phyloP scores from a whole-genome alignment of 768 basidiomycete species.

The Collybiopsis confluens region DNA sequence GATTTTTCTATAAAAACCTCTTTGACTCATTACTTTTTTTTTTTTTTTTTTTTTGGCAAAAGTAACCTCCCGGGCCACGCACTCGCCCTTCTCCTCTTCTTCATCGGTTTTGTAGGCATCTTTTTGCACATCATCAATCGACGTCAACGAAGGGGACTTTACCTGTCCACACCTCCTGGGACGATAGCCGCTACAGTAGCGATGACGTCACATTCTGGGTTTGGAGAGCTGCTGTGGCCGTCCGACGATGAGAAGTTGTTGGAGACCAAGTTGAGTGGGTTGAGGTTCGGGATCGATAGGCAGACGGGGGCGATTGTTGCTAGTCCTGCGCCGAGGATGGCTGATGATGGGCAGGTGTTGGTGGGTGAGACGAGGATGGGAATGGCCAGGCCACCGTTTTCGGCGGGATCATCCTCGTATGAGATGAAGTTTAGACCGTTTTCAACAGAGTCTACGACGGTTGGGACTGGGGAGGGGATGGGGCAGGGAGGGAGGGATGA shows the following conservation, averaged over 20 bases:
- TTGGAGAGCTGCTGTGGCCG: slow-evolving; percentile 56
- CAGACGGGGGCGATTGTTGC: slow-evolving; percentile 61
- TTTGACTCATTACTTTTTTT: background rate
- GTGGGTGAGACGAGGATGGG: background rate
- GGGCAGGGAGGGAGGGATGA: slow-evolving; percentile 1
- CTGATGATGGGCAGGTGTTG: background rate
- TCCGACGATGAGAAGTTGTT: slow-evolving; percentile 48
- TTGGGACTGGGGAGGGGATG: background rate
- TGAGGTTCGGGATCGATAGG: slow-evolving; percentile 52
- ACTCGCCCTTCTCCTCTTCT: slow-evolving; percentile 45
- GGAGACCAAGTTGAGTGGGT: slow-evolving; percentile 41
- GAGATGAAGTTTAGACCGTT: background rate
- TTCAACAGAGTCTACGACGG: background rate
- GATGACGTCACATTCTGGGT: slow-evolving; percentile 57
- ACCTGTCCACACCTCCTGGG: slow-evolving; percentile 53
- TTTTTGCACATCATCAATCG: slow-evolving; percentile 44
- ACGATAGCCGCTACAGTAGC: slow-evolving; percentile 54
- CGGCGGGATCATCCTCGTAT: too few relatives aligned
- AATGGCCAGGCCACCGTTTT: background rate
- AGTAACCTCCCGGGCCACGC: slow-evolving; percentile 52
- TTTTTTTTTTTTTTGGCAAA: slow-evolving; percentile 1
- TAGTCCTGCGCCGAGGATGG: slow-evolving; percentile 45
- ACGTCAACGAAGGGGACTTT: slow-evolving; percentile 42
- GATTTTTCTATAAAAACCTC: background rate
- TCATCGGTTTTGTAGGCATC: slow-evolving; percentile 44